phyloP scores from a whole-genome alignment of 208 protist species.

The Leishmania braziliensis region DNA sequence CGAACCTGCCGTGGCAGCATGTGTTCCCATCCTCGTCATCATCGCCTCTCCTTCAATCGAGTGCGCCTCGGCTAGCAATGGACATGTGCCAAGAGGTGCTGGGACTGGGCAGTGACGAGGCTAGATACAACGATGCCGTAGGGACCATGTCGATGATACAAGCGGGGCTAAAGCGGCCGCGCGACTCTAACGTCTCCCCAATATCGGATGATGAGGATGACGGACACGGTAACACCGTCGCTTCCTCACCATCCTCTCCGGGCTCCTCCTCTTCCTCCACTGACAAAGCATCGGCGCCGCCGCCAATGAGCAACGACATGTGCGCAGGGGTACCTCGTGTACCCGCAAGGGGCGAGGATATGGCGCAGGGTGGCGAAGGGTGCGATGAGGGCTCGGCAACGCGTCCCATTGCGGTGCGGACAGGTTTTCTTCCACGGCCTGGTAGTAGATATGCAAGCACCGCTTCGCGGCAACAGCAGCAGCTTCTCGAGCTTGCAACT shows the following conservation, averaged over 20 bases:
- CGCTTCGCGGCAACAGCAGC: background rate
- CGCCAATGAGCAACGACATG: background rate
- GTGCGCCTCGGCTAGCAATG: background rate
- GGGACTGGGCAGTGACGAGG: background rate
- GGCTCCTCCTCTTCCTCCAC: background rate
- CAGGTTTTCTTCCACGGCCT: background rate
- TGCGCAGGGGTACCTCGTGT: background rate
- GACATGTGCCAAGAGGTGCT: background rate
- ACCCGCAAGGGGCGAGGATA: background rate
- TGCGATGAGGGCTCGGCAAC: background rate
- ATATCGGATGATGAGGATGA: conserved; percentile 1
- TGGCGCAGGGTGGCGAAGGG: background rate
- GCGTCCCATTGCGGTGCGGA: background rate
- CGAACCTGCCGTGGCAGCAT: background rate
- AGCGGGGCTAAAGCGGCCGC: conserved; percentile 1
- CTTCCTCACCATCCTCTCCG: background rate
- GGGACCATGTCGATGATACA: background rate
- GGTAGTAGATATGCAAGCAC: background rate
- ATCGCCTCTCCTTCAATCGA: background rate
- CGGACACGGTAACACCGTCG: background rate
- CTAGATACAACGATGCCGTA: background rate
- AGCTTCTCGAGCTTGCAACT: background rate
- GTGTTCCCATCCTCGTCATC: background rate
- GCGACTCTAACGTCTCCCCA: background rate
- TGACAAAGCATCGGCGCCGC: background rate